These are phyloP conservation scores for Cryoendolithus antarcticus DNA, from an alignment of 2,329 filamentous ascomycete species.

Conservation along the genomic window DNA sequence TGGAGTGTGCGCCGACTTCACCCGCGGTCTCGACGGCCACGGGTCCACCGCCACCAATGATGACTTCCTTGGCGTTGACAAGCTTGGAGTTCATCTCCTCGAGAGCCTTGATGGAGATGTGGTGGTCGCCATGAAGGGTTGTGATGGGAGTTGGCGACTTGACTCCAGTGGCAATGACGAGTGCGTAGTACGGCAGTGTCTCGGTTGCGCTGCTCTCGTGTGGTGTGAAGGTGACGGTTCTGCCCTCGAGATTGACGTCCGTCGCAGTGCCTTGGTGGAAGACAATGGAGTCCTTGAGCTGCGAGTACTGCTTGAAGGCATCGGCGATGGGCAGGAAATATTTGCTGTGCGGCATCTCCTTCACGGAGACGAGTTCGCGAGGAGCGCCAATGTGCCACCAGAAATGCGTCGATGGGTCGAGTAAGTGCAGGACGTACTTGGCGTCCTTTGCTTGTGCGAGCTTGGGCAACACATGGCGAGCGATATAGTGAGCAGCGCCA, in stretches of 20 bases:
- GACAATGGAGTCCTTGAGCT: constrained; percentile 20
- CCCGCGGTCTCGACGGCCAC: constrained; percentile 27
- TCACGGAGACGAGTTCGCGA: constrained; percentile 38
- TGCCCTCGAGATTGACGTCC: constrained; percentile 30
- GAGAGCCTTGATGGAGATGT: constrained; percentile 20
- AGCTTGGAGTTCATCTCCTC: constrained; percentile 19
- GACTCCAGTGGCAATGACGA: constrained; percentile 45
- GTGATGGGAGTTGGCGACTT: constrained; percentile 33
- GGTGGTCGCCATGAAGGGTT: constrained; percentile 29
- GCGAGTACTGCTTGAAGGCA: constrained; percentile 39
- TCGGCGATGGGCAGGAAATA: constrained; percentile 38
- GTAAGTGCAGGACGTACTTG: constrained; percentile 41
- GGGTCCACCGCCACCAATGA: constrained; percentile 26
- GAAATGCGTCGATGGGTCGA: constrained; percentile 42
- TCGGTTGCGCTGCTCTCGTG: constrained; percentile 19
- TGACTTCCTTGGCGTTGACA: constrained; percentile 23
- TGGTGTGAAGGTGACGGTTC: constrained; percentile 33
- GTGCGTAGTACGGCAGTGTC: constrained; percentile 38
- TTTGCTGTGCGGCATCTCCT: constrained; percentile 35
- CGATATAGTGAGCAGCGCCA: constrained; percentile 40
- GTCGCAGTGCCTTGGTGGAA: constrained; percentile 41
- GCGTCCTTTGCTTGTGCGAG: constrained; percentile 16
- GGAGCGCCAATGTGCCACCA: constrained; percentile 43
- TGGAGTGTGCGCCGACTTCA: constrained; percentile 23
- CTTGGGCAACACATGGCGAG: constrained; percentile 38